Conservation (phyloP, 345 rosid species). For the Theobroma cacao region DNA sequence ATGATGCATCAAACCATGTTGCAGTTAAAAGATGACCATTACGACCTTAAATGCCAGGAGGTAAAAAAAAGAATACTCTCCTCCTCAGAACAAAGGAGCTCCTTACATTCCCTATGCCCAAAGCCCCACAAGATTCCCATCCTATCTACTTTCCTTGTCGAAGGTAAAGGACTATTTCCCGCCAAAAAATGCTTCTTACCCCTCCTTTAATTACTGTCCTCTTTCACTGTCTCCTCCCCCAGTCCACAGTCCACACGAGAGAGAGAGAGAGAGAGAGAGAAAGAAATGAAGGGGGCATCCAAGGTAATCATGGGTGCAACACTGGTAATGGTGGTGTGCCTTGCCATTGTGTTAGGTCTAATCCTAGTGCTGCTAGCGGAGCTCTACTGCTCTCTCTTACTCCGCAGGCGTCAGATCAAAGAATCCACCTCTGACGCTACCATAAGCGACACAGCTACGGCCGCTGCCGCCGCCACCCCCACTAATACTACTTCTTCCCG, state of each 20-base stretch:
- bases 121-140: conserved; percentile 24
- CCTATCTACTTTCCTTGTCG: conserved; percentile 16
- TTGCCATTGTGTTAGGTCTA: conserved; percentile 69
- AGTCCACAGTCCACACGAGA: not conserved
- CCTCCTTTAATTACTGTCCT: conserved; percentile 13
- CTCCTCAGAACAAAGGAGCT: conserved; percentile 13
- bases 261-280: conserved; percentile 13
- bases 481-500: conserved; percentile 16
- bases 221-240: not conserved
- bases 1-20: not conserved
- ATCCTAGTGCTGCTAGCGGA: conserved; percentile 76
- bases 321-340: conserved; percentile 67
- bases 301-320: conserved; percentile 89
- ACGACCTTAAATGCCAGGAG: conserved; percentile 20
- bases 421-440: conserved; percentile 23
- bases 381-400: conserved; percentile 81
- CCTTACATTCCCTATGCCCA: conserved; percentile 24
- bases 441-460: conserved; percentile 20
- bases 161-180: conserved; percentile 38
- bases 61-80: not conserved
- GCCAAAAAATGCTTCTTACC: conserved; percentile 28
- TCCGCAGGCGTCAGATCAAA: conserved; percentile 39
- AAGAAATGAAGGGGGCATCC: conserved; percentile 64
- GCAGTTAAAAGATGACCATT: conserved; percentile 12
- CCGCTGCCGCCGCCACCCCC: not conserved